phyloP scores from a whole-genome alignment of 371 early-diverging fungal species.

The Apophysomyces ossiformis region DNA sequence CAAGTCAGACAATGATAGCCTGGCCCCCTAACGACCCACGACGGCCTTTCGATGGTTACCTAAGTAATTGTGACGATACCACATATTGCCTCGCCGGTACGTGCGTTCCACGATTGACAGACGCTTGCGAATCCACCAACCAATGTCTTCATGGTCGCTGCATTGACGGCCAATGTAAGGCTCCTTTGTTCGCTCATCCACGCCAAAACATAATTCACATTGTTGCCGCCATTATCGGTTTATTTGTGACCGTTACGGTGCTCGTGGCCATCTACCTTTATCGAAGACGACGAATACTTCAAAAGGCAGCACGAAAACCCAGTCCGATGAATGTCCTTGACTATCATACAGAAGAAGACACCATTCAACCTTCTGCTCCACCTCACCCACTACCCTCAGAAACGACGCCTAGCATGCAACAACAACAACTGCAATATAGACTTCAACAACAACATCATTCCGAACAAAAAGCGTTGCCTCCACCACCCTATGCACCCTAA shows the following conservation, averaged over 20 bases:
- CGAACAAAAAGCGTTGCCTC: conserved; percentile 17
- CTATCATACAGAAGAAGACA: conserved; percentile 9
- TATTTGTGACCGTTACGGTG: conserved; percentile 14
- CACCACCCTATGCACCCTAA: conserved; percentile 33
- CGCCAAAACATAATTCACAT: conserved; percentile 15
- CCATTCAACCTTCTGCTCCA: conserved; percentile 1
- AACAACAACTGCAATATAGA: conserved; percentile 28
- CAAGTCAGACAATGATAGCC: conserved; percentile 18
- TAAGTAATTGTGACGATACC: conserved; percentile 27
- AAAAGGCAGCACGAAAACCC: background rate
- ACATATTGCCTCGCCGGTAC: conserved; percentile 23
- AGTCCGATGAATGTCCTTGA: background rate
- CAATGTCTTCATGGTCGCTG: conserved; percentile 22
- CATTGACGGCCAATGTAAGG: conserved; percentile 20
- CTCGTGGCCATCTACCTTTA: conserved; percentile 12
- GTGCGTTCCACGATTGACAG: conserved; percentile 19
- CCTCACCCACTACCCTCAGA: background rate
- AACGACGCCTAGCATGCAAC: conserved; percentile 31
- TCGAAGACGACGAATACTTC: conserved; percentile 9
- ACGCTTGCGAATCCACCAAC: conserved; percentile 23
- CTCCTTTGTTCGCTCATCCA: background rate
- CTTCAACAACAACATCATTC: conserved; percentile 28
- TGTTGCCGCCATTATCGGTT: conserved; percentile 21
- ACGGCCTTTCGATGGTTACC: conserved; percentile 23
- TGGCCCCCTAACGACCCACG: conserved; percentile 24